Conservation (phyloP, 306 rosid species). For the Vigna hirtella region DNA sequence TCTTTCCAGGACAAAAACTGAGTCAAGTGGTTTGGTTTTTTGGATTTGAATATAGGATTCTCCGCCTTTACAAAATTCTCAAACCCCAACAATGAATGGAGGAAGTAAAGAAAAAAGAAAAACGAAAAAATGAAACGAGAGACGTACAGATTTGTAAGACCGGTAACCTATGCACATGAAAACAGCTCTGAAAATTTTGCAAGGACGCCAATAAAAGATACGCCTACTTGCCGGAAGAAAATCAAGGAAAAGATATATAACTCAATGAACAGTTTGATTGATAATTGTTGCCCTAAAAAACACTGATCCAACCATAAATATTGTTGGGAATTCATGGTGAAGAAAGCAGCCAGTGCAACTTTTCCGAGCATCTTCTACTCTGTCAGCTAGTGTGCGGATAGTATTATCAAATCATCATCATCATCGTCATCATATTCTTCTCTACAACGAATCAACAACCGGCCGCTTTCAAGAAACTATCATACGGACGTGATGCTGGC, state of each 20-base stretch:
- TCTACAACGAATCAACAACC: slow-evolving; percentile 64
- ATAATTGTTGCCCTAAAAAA: slow-evolving; percentile 23
- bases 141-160: slow-evolving; percentile 32
- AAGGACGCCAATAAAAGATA: slow-evolving; percentile 48
- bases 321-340: slow-evolving; percentile 35
- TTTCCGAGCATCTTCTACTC: slow-evolving; percentile 32
- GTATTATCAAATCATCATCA: slow-evolving; percentile 22
- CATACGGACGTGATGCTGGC: slow-evolving; percentile 79
- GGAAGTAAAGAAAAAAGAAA: neutral
- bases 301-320: slow-evolving; percentile 26
- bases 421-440: slow-evolving; percentile 16
- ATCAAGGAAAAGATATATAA: slow-evolving; percentile 30
- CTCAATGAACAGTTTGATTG: slow-evolving; percentile 29
- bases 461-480: slow-evolving; percentile 81
- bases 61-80: slow-evolving; percentile 49
- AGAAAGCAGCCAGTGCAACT: slow-evolving; percentile 41
- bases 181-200: slow-evolving; percentile 36
- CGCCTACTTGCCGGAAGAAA: slow-evolving; percentile 43
- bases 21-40: slow-evolving; percentile 27
- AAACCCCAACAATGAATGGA: slow-evolving; percentile 34
- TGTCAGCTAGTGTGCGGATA: slow-evolving; percentile 12
- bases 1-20: slow-evolving; percentile 24
- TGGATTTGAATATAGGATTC: slow-evolving; percentile 24
- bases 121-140: neutral
- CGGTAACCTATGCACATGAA: slow-evolving; percentile 40